These are phyloP conservation scores for Santalum album DNA, from an alignment of 164 flowering plant genomes.

Conservation along the genomic window DNA sequence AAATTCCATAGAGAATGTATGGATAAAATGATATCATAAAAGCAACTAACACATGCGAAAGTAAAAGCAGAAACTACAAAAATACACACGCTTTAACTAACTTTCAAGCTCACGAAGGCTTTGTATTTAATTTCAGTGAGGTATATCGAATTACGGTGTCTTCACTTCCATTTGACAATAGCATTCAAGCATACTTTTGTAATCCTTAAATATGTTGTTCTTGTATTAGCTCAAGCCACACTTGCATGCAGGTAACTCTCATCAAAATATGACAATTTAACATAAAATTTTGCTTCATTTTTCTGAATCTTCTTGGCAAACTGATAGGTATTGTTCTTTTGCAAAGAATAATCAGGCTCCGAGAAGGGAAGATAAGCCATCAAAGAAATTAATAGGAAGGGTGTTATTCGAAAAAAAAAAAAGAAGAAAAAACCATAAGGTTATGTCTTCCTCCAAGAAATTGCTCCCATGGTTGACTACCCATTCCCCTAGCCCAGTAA, in stretches of 20 bases:
- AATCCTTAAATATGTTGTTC: slow-evolving; percentile 56
- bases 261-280: slow-evolving; percentile 73
- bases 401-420: slow-evolving; percentile 67
- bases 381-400: slow-evolving; percentile 57
- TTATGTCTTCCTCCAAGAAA: slow-evolving; percentile 43
- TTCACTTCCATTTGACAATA: slow-evolving; percentile 80
- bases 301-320: slow-evolving; percentile 51
- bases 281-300: slow-evolving; percentile 65
- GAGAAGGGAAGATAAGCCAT: slow-evolving; percentile 74
- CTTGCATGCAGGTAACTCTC: slow-evolving; percentile 55
- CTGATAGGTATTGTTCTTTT: slow-evolving; percentile 51
- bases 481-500: slow-evolving; percentile 47
- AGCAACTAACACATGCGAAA: no score
- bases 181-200: slow-evolving; percentile 59
- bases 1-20: no score
- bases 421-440: slow-evolving; percentile 41
- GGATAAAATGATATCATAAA: no score
- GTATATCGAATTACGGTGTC: slow-evolving; percentile 82
- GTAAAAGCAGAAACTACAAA: no score
- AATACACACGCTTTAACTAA: slow-evolving; percentile 7
- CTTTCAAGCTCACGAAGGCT: slow-evolving; percentile 42
- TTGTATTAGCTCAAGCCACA: slow-evolving; percentile 52
- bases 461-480: slow-evolving; percentile 39
- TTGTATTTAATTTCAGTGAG: slow-evolving; percentile 74
- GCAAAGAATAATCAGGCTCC: slow-evolving; percentile 84